Base-by-base conservation (phyloP, 2,329 filamentous ascomycete species). In the Ophiostoma sp. region DNA sequence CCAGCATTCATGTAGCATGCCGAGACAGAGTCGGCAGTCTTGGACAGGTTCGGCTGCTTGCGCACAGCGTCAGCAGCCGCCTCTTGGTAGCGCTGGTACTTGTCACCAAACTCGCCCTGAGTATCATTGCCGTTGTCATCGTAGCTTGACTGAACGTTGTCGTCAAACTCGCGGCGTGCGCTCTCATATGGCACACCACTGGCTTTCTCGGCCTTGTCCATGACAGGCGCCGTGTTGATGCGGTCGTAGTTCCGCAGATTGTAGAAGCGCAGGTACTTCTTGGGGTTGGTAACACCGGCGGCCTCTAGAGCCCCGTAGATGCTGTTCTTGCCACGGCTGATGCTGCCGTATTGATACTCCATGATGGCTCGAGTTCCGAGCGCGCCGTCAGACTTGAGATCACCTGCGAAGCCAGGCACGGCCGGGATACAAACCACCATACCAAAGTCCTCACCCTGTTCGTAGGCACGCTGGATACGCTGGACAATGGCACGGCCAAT, bases 201-300 rank as follows among this genome's bases (percentile, higher is more conserved):
- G 49, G 83, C 79, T 52, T 84, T 74, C 74, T 92, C 88, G 1
- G 83, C 86, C 5, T 82, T 79, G 18, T 79, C 76, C 85, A 92
- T 87, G 6, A 85, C 82, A 1, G 78, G 78, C 16, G 87, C 87
- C 27, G 82, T 85, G 78, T 94, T 93, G 81, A 96, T 90, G 62
- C 92, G 87, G 76, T 95, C 92, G 76, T 92, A 95, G 77, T 87
- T 94, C 69, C 92, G 84, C 44, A 96, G 82, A 76, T 96, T 95
- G 80, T 92, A 95, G 79, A 95, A 95, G 65, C 87, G 83, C 73
- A 96, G 91, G 78, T 93, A 95, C 60, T 87, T 80, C 74, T 83
- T 81, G 0, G 90, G 89, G 74, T 94, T 81, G 1, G 79, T 83
- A 65, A 93, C 83, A 8, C 91, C 90, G 44, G 84, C 83, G 67